Base-by-base conservation (phyloP, 805 yeast species). In the Pichia gijzeniarum region DNA sequence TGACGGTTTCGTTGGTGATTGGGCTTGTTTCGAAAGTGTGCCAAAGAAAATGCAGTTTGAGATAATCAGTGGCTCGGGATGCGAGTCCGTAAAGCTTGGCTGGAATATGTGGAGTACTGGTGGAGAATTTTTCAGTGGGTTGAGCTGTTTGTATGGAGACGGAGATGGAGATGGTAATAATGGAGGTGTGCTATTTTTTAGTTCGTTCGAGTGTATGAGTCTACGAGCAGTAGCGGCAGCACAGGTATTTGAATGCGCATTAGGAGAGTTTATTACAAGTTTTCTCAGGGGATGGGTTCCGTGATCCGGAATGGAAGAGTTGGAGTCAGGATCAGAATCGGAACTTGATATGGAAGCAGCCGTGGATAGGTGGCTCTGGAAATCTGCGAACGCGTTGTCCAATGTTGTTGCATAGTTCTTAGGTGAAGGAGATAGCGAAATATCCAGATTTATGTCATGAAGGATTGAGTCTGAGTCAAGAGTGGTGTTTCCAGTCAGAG, bases 281-380 rank as follows among this genome's bases (percentile, higher is more conserved):
- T 45, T 41, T 13, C 48, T 10, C 22, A 45, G 21, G 12, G 48
- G 47, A 31, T 44, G 47, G 16, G n/a, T 17, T 5, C 17, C n/a
- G 28, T 44, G 36, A 2, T 20, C 30, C 18, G 41, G 13, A 8
- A 21, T 9, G 40, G 28, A 25, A 10, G 28, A 25, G 28, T 6
- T 7, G 28, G 28, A 25, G 28, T n/a, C 28, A 25, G 28, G 28
- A 25, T 6, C 9, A 25, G 28, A 10, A 25, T 6, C 28, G 10
- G 28, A 10, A 25, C 38, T 35, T 35, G 38, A 13, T n/a, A n/a
- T n/a, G n/a, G n/a, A n/a, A n/a, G n/a, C n/a, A n/a, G n/a, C n/a
- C n/a, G n/a, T n/a, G n/a, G n/a, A 25, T 6, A 25, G 18, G 16
- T 39, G 41, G 25, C 19, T 34, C 13, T 27, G 19, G 21, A n/a